Percentiles rank a stretch among this genome's conserved stretches.
Conservation (phyloP, 202 grass and related monocot genomes). For the Alloteropsis angusta region DNA sequence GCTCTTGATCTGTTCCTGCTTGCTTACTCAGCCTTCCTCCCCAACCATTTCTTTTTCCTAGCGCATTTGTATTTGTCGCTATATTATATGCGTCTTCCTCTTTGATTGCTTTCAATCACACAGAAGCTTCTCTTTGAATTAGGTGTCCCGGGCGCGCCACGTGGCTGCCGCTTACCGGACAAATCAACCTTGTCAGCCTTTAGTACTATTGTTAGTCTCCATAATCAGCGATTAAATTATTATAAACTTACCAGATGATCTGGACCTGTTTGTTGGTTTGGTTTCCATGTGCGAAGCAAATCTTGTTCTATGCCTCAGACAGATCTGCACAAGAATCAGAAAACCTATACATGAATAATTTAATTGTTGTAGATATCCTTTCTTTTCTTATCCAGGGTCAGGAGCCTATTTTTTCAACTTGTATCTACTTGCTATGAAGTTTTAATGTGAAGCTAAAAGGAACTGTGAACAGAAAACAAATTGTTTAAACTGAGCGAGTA, state of each 20-base stretch:
- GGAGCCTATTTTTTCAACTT: background rate
- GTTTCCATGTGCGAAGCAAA: conserved; percentile 41
- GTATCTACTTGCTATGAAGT: background rate
- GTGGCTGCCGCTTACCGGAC: background rate
- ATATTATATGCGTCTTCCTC: conserved; percentile 27
- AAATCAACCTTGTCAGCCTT: conserved; percentile 1
- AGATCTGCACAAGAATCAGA: conserved; percentile 20
- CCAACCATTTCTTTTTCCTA: conserved; percentile 18
- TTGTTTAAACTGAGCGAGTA: background rate
- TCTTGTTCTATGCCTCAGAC: conserved; percentile 22
- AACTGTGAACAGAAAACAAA: background rate
- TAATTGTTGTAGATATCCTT: conserved; percentile 17
- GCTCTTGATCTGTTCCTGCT: conserved; percentile 36
- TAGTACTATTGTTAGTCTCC: conserved; percentile 13
- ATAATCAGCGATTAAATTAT: background rate
- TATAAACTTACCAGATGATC: background rate
- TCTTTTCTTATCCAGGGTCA: background rate
- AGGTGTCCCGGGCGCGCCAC: background rate
- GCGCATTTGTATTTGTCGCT: conserved; percentile 33
- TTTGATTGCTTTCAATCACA: conserved; percentile 34
- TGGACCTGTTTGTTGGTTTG: conserved; percentile 22
- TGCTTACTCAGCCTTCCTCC: conserved; percentile 44
- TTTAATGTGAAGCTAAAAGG: background rate
- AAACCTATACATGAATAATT: background rate
- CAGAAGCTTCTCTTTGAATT: conserved; percentile 47